phyloP scores from a whole-genome alignment of 495 filamentous ascomycete genomes.

The Aspergillus mulundensis region DNA sequence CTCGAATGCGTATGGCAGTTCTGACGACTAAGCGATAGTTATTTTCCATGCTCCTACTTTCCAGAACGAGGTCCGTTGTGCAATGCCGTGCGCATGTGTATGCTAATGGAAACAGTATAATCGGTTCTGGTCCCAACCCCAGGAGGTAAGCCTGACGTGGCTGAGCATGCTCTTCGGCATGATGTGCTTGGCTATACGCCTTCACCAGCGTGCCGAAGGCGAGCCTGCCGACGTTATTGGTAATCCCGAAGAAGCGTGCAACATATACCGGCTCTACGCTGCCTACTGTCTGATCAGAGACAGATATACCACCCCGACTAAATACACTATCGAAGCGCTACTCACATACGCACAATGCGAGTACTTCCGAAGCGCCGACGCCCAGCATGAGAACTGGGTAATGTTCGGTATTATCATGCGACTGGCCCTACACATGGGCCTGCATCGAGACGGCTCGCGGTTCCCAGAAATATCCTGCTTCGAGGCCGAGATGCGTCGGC shows the following conservation, averaged over 20 bases:
- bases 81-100: neutral
- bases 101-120: neutral
- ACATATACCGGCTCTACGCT: neutral
- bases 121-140: neutral
- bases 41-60: constrained; percentile 44
- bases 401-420: constrained; percentile 2
- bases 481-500: constrained; percentile 7
- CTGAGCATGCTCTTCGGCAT: constrained; percentile 7
- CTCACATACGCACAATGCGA: constrained; percentile 1
- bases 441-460: constrained; percentile 1
- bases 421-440: constrained; percentile 1
- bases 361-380: constrained; percentile 8
- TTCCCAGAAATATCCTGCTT: constrained; percentile 1
- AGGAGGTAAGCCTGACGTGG: constrained; percentile 1
- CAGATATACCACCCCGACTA: constrained; percentile 1
- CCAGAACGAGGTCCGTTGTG: constrained; percentile 24
- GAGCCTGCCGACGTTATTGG: neutral
- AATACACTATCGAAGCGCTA: constrained; percentile 7
- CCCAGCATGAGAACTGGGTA: constrained; percentile 6
- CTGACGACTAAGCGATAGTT: constrained; percentile 18
- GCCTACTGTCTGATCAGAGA: constrained; percentile 6
- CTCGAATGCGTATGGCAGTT: neutral
- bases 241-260: neutral
- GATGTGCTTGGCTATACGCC: constrained; percentile 2
- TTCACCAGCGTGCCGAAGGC: neutral